Base-by-base conservation (phyloP, 1,139 yeast species). In the Sugiyamaella xylanicola region DNA sequence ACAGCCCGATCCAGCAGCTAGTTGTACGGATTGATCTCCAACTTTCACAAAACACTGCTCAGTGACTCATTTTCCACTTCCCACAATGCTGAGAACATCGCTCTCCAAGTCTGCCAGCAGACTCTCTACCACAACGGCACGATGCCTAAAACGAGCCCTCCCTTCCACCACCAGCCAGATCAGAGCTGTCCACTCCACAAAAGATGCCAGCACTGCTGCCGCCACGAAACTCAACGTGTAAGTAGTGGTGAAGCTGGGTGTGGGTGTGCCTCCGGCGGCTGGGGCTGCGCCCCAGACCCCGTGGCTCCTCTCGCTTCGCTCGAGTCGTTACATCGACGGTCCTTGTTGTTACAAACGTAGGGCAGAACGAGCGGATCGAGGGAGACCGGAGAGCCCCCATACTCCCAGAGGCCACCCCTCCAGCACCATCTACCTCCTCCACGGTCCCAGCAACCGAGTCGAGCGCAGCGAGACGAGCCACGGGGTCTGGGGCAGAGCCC, bases 161-260 rank as follows among this genome's bases (percentile, higher is more conserved):
- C 45, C 44, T 15, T 46, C 35, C 2, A 13, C 29, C 29, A 25
- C 50, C 11, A 35, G 11, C 20, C 42, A 35, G n/a, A 36, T 19
- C n/a, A 32, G 51, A 27, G 21, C 35, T 39, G 45, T 48, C 44
- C 45, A 37, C 22, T 39, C 51, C 19, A 25, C 51, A 13, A 48
- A 48, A 40, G 36, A 48, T 15, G 20, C 19, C 21, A 47, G 35
- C n/a, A 39, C 45, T 11, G 36, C 32, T 5, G 45, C 37, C 4
- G 19, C 50, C 15, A 32, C 49, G 9, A 17, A 29, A 13, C 25
- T 39, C 3, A 36, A 48, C 16, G 51, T 48, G 51, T 48, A 48
- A 48, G 51, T 47, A 19, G 7, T 22, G 7, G 5, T 29, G 2
- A 11, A 5, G 29, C 29, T 25, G 29, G 29, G 9, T 25, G 29